These are phyloP conservation scores for Scheffersomyces illinoinensis DNA, from an alignment of 1,139 yeast species.

Conservation along the genomic window DNA sequence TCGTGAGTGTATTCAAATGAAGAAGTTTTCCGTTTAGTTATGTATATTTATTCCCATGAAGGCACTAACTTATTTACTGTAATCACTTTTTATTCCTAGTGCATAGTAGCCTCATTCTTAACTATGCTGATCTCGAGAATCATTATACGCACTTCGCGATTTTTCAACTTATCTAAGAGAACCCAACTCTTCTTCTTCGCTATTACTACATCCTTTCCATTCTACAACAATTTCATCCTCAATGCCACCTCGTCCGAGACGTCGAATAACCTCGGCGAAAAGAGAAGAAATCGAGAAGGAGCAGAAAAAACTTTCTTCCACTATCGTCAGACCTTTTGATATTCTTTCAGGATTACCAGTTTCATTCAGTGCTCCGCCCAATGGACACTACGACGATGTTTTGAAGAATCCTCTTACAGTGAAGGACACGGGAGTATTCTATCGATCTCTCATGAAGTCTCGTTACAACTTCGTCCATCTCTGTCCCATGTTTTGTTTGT, in stretches of 20 bases:
- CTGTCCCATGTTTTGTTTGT: conserved; percentile 70
- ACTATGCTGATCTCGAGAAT: conserved; percentile 1
- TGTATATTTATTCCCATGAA: too few relatives aligned
- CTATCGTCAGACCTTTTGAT: conserved; percentile 63
- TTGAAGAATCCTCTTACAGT: conserved; percentile 68
- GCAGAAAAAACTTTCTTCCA: conserved; percentile 41
- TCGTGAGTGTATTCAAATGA: too few relatives aligned
- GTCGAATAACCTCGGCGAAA: conserved; percentile 49
- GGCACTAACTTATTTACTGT: too few relatives aligned
- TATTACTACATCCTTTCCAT: not conserved
- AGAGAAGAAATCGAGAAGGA: conserved; percentile 51
- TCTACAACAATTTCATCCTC: not conserved
- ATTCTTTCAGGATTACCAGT: conserved; percentile 72
- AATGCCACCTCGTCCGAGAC: conserved; percentile 49
- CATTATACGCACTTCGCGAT: not conserved
- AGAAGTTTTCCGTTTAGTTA: too few relatives aligned
- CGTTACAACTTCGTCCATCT: conserved; percentile 72
- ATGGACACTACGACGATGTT: conserved; percentile 46
- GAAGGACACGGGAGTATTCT: conserved; percentile 71
- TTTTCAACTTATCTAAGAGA: not conserved
- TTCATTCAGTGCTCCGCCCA: conserved; percentile 61
- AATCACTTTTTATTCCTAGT: too few relatives aligned
- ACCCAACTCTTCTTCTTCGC: not conserved
- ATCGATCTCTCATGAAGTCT: conserved; percentile 73
- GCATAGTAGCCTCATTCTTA: not conserved